Evolutionary conservation across 305 asterid species (phyloP).

Genomic region (Fraxinus baroniana): DNA sequence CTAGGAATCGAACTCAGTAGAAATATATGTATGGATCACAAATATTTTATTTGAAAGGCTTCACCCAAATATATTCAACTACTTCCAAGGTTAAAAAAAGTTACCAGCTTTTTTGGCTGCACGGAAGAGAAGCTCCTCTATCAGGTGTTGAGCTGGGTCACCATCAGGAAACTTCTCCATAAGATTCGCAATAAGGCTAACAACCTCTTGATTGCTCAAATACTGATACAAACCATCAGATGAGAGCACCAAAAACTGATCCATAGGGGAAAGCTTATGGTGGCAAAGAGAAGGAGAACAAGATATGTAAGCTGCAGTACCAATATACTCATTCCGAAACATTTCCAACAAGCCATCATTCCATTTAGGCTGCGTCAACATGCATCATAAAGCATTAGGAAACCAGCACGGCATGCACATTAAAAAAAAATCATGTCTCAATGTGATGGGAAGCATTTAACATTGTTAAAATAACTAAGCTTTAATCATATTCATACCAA

Average conservation of each 20-base stretch:
- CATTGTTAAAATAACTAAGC: background rate
- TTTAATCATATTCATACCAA: background rate
- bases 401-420: slow-evolving; percentile 17
- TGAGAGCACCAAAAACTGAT: slow-evolving; percentile 93
- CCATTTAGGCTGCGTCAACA: slow-evolving; percentile 74
- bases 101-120: slow-evolving; percentile 99
- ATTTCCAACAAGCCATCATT: slow-evolving; percentile 81
- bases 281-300: slow-evolving; percentile 88
- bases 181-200: slow-evolving; percentile 77
- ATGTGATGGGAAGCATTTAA: slow-evolving; percentile 6
- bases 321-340: slow-evolving; percentile 96
- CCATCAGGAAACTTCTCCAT: slow-evolving; percentile 97
- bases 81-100: slow-evolving; percentile 12
- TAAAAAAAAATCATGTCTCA: slow-evolving; percentile 1
- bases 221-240: slow-evolving; percentile 98
- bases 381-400: slow-evolving; percentile 33
- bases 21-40: background rate
- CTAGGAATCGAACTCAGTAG: background rate
- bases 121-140: slow-evolving; percentile 90
- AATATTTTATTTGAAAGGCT: background rate
- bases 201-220: slow-evolving; percentile 92
- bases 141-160: slow-evolving; percentile 95
- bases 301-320: slow-evolving; percentile 83
- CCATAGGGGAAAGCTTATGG: slow-evolving; percentile 83
- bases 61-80: slow-evolving; percentile 5